phyloP scores from a whole-genome alignment of 352 stramenopile genomes.

The Globisporangium perplexum region DNA sequence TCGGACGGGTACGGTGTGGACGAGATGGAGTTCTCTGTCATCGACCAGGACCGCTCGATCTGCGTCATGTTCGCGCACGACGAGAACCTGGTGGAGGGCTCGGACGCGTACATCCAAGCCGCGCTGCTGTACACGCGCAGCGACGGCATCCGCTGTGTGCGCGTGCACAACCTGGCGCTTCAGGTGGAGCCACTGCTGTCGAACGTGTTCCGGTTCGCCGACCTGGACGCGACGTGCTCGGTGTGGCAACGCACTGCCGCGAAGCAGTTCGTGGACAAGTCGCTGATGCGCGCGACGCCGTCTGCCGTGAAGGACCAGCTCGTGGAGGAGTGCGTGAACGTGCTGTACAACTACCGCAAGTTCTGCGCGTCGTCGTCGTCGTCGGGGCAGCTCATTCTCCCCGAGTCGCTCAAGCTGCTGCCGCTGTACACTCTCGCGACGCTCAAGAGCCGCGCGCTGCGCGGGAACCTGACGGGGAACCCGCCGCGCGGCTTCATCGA shows the following conservation, averaged over 20 bases:
- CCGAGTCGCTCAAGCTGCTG: slow-evolving; percentile 88
- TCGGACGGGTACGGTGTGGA: slow-evolving; percentile 55
- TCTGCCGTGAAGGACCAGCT: slow-evolving; percentile 72
- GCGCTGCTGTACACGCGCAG: slow-evolving; percentile 87
- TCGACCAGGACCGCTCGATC: slow-evolving; percentile 82
- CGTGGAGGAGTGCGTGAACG: slow-evolving; percentile 82
- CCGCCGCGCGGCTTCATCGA: slow-evolving; percentile 80
- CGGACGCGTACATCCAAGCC: slow-evolving; percentile 81
- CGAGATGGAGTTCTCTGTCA: slow-evolving; percentile 88
- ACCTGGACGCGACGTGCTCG: slow-evolving; percentile 84
- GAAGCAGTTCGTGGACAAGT: slow-evolving; percentile 77
- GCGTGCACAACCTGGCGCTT: slow-evolving; percentile 88
- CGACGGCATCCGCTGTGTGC: slow-evolving; percentile 83
- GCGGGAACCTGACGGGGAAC: slow-evolving; percentile 75
- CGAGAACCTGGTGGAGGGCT: slow-evolving; percentile 65
- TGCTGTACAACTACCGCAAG: slow-evolving; percentile 90
- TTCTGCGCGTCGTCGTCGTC: slow-evolving; percentile 88
- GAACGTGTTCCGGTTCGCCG: slow-evolving; percentile 87
- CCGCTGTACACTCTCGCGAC: slow-evolving; percentile 86
- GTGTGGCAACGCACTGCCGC: slow-evolving; percentile 77
- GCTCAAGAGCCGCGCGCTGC: slow-evolving; percentile 84
- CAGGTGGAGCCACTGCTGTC: slow-evolving; percentile 68
- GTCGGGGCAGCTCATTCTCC: slow-evolving; percentile 88
- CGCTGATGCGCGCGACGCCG: slow-evolving; percentile 73
- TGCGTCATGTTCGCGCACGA: slow-evolving; percentile 88